Base-by-base conservation (phyloP, 2,329 filamentous ascomycete species). In the Nemania sp. region DNA sequence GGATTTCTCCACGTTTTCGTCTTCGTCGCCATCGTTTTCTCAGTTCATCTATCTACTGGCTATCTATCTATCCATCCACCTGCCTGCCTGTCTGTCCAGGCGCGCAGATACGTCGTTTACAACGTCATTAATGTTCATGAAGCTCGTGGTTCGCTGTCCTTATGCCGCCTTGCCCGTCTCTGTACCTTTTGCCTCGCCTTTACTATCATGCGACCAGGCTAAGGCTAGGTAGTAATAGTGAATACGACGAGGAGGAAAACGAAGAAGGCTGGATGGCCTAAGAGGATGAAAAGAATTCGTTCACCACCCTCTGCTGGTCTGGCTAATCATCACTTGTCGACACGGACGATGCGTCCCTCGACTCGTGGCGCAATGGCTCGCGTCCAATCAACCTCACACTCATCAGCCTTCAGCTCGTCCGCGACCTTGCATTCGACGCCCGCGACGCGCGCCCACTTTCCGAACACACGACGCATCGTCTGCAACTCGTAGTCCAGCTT, bases 301-400 rank as follows among this genome's bases (percentile, higher is more conserved):
- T 34, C 17, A 47, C 2, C 17, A 13, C 10, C 42, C 2, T n/a
- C 15, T 34, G 13, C 6, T 3, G 21, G 2, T 29, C 25, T 29
- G 7, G 25, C 25, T 29, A 29, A 3, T 29, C 7, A 18, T 48
- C 65, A 10, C 60, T n/a, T 63, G 10, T 65, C 69, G 4, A 72
- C 56, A 20, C 68, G 71, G 10, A 70, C 47, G 43, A 96, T 96
- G 49, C 92, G 83, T 1, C 91, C 91, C 72, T 96, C 92, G 9
- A 94, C 63, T 58, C 83, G 83, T 0, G 92, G 92, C 57, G 88
- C 86, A 73, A 96, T 93, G 1, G 90, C 89, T 63, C 84, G 86
- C 9, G 91, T 94, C 91, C 92, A 96, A 65, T 88, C 83, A 34
- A 89, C 86, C 52, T 87, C 83, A 46, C 80, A 79, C 62, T 87